Evolutionary conservation across 2,329 filamentous ascomycete species (phyloP).

Genomic region (Cladophialophora carrionii): DNA sequence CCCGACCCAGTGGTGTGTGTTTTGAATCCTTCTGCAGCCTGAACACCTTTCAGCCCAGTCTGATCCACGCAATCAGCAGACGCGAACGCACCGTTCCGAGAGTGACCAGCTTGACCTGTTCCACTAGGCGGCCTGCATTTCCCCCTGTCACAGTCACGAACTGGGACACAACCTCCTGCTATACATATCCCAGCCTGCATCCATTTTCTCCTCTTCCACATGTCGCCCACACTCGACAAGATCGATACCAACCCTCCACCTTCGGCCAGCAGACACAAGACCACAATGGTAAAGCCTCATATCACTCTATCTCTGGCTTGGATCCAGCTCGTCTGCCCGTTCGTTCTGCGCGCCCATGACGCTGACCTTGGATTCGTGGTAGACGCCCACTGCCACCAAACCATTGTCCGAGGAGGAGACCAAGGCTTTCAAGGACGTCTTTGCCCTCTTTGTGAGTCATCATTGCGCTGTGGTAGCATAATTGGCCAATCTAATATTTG

Average conservation of each 20-base stretch:
- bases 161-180: not conserved
- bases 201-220: slow-evolving; percentile 15
- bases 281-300: slow-evolving; percentile 28
- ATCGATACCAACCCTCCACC: slow-evolving; percentile 28
- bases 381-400: slow-evolving; percentile 30
- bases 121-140: not conserved
- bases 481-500: slow-evolving; percentile 6
- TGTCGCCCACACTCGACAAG: slow-evolving; percentile 28
- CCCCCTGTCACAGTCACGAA: slow-evolving; percentile 1
- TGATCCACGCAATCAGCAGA: slow-evolving; percentile 11
- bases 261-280: slow-evolving; percentile 9
- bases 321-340: not conserved
- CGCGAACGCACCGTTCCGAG: slow-evolving; percentile 7
- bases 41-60: not conserved
- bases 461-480: not conserved
- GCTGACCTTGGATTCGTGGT: slow-evolving; percentile 18
- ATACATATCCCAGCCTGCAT: slow-evolving; percentile 22
- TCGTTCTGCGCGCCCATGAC: not conserved
- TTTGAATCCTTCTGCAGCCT: slow-evolving; percentile 1
- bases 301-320: not conserved
- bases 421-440: slow-evolving; percentile 40
- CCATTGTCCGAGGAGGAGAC: slow-evolving; percentile 38
- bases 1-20: not conserved
- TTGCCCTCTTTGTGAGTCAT: slow-evolving; percentile 41
- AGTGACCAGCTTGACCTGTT: not conserved